phyloP scores from a whole-genome alignment of 2,329 filamentous ascomycete species.

The Chaetomium sp. region DNA sequence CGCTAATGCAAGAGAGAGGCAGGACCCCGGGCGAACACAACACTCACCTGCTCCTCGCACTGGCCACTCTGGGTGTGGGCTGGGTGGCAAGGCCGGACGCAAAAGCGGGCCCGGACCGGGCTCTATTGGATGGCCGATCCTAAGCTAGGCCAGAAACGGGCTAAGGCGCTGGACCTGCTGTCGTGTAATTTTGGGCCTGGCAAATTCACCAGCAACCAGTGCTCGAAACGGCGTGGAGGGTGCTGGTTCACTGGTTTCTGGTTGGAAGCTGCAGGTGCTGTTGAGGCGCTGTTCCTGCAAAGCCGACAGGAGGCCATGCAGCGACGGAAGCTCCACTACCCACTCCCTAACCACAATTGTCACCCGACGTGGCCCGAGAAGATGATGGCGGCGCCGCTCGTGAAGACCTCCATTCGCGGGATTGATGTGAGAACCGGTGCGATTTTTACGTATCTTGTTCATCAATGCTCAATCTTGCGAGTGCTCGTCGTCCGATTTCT shows the following conservation, averaged over 20 bases:
- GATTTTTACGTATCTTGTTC: neutral
- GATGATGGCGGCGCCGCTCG: neutral
- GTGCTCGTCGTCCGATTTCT: neutral
- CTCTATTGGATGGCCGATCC: slow-evolving; percentile 15
- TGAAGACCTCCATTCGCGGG: neutral
- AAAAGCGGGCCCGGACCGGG: slow-evolving; percentile 13
- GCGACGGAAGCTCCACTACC: slow-evolving; percentile 1
- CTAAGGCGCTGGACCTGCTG: slow-evolving; percentile 16
- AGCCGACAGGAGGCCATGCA: slow-evolving; percentile 7
- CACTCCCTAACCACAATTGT: slow-evolving; percentile 9
- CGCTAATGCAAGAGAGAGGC: slow-evolving; percentile 24
- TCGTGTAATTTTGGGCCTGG: slow-evolving; percentile 26
- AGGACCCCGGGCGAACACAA: slow-evolving; percentile 20
- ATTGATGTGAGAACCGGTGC: neutral
- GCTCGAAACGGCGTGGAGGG: slow-evolving; percentile 22
- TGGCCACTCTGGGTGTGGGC: slow-evolving; percentile 22
- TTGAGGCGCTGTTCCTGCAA: slow-evolving; percentile 8
- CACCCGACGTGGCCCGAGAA: slow-evolving; percentile 23
- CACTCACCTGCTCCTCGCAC: slow-evolving; percentile 15
- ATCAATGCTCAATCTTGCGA: neutral
- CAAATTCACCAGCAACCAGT: slow-evolving; percentile 20
- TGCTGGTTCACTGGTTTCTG: slow-evolving; percentile 9
- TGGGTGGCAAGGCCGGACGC: slow-evolving; percentile 23
- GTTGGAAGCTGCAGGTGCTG: slow-evolving; percentile 14
- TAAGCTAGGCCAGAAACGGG: slow-evolving; percentile 10